Percentiles rank a stretch among this genome's conserved stretches.
These are phyloP conservation scores for California macrophylla DNA, from an alignment of 441 rosid genomes.

Conservation along the genomic window DNA sequence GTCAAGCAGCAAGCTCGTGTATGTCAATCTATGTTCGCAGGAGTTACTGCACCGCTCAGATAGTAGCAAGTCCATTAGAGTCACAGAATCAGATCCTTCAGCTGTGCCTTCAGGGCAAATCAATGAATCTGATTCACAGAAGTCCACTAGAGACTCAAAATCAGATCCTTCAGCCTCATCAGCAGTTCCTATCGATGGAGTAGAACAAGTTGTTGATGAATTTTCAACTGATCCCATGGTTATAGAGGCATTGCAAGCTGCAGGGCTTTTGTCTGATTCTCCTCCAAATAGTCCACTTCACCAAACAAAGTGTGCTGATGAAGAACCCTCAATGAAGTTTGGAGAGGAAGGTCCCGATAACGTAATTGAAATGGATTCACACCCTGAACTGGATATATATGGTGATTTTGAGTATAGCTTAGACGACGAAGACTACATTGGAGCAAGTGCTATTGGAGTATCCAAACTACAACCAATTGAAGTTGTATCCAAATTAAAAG, in stretches of 20 bases:
- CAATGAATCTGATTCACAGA: slow-evolving; percentile 19
- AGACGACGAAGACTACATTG: slow-evolving; percentile 74
- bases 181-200: slow-evolving; percentile 21
- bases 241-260: slow-evolving; percentile 62
- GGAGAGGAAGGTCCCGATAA: slow-evolving; percentile 49
- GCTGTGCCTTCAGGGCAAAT: slow-evolving; percentile 19
- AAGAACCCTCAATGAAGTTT: slow-evolving; percentile 22
- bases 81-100: slow-evolving; percentile 27
- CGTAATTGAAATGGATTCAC: slow-evolving; percentile 50
- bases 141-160: slow-evolving; percentile 25
- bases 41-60: slow-evolving; percentile 54
- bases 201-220: slow-evolving; percentile 29
- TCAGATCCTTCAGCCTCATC: slow-evolving; percentile 23
- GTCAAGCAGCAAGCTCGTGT: slow-evolving; percentile 80
- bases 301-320: slow-evolving; percentile 26
- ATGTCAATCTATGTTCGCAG: slow-evolving; percentile 89
- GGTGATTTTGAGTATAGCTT: slow-evolving; percentile 83
- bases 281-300: slow-evolving; percentile 70
- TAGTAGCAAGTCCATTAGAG: slow-evolving; percentile 24
- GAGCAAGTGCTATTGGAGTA: slow-evolving; percentile 39
- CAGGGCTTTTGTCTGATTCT: slow-evolving; percentile 90
- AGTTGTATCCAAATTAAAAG: slow-evolving; percentile 49
- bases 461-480: slow-evolving; percentile 42
- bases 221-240: slow-evolving; percentile 37
- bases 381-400: slow-evolving; percentile 63